A percentile compares a stretch with the other conserved stretches of the same genome.
Conservation (phyloP, 2,329 filamentous ascomycete species). For the Claviceps sp. region DNA sequence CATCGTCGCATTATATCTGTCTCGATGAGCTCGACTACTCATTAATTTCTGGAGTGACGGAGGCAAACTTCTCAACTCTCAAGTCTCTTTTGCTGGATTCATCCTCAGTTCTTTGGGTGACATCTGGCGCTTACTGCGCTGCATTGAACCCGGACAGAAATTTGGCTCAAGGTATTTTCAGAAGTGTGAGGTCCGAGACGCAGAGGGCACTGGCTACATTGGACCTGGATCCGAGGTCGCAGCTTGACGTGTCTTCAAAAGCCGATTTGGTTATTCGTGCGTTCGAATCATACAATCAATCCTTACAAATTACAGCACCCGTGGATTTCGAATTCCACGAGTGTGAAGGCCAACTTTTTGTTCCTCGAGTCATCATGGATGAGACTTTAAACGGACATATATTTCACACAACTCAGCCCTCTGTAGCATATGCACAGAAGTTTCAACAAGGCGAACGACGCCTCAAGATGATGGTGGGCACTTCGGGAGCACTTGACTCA, state of each 20-base stretch:
- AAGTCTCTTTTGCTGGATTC: constrained; percentile 22
- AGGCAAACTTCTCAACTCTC: constrained; percentile 23
- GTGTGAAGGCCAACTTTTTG: constrained; percentile 14
- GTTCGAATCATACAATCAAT: constrained; percentile 7
- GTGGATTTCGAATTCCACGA: constrained; percentile 19
- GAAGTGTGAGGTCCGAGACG: constrained; percentile 33
- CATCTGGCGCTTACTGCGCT: constrained; percentile 23
- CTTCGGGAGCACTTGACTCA: constrained; percentile 24
- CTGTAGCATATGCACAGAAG: constrained; percentile 16
- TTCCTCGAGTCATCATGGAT: constrained; percentile 16
- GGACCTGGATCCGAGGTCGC: constrained; percentile 26
- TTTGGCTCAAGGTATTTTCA: constrained; percentile 31
- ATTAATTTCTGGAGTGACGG: constrained; percentile 26
- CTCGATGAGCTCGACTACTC: constrained; percentile 31
- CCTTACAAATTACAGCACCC: not conserved
- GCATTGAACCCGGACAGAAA: constrained; percentile 25
- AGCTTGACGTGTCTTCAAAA: constrained; percentile 6
- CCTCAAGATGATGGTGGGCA: constrained; percentile 26
- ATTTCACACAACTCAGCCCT: constrained; percentile 14
- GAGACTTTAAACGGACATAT: constrained; percentile 10
- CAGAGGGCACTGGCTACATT: constrained; percentile 30
- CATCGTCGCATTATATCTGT: constrained; percentile 21
- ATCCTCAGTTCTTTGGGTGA: constrained; percentile 27
- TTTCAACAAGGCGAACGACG: constrained; percentile 25
- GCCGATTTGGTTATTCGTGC: constrained; percentile 20